phyloP scores from a whole-genome alignment of 306 rosid species.

The Begonia loranthoides region DNA sequence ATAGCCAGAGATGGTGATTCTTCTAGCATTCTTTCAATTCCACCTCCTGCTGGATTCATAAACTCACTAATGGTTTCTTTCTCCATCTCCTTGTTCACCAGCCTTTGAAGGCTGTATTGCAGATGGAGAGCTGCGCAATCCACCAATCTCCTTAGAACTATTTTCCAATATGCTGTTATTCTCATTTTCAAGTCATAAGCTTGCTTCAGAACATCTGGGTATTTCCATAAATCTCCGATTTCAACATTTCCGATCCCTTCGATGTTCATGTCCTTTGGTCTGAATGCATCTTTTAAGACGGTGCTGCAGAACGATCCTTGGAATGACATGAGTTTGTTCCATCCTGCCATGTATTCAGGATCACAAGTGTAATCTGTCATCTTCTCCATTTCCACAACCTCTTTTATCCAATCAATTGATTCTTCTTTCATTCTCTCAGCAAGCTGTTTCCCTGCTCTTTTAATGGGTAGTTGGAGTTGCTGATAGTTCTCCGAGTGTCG shows the following conservation, averaged over 20 bases:
- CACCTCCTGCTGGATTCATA: slow-evolving; percentile 3
- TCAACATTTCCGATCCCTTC: slow-evolving; percentile 1
- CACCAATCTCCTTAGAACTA: slow-evolving; percentile 12
- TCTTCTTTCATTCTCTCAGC: slow-evolving; percentile 7
- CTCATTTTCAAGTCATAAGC: slow-evolving; percentile 16
- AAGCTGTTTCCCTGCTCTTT: slow-evolving; percentile 7
- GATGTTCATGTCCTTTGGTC: neutral
- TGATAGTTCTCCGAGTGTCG: slow-evolving; percentile 10
- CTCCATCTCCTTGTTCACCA: slow-evolving; percentile 14
- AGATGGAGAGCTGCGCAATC: slow-evolving; percentile 11
- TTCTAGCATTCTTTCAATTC: slow-evolving; percentile 11
- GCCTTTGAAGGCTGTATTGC: slow-evolving; percentile 9
- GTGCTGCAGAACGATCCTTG: neutral
- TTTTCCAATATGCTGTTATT: slow-evolving; percentile 13
- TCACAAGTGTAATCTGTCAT: slow-evolving; percentile 14
- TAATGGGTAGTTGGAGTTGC: slow-evolving; percentile 11
- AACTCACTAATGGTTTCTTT: slow-evolving; percentile 6
- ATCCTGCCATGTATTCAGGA: slow-evolving; percentile 5
- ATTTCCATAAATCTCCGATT: slow-evolving; percentile 5
- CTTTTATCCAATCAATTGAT: slow-evolving; percentile 9
- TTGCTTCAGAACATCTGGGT: slow-evolving; percentile 9
- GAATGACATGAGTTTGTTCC: slow-evolving; percentile 9
- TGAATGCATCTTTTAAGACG: neutral
- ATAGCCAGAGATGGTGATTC: slow-evolving; percentile 11
- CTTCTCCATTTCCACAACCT: slow-evolving; percentile 13